Conservation (phyloP, 176 grass and related monocot genomes). For the Carex pumila region DNA sequence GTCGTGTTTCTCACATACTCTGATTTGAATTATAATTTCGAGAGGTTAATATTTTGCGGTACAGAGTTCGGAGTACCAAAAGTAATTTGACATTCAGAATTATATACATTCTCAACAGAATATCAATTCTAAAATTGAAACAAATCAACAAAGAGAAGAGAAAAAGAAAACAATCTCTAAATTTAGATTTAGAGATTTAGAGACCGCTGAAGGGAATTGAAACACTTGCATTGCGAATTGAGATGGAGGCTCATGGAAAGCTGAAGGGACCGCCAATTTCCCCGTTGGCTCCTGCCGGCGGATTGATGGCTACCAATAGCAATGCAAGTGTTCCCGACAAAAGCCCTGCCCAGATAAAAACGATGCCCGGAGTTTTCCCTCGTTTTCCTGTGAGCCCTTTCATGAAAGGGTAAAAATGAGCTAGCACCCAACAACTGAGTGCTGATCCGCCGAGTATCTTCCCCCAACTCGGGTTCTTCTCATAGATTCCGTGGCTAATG, state of each 20-base stretch:
- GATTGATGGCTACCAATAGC: slow-evolving; percentile 15
- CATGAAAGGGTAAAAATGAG: slow-evolving; percentile 18
- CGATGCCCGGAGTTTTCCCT: slow-evolving; percentile 15
- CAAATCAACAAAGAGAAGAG: background rate
- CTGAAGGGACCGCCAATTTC: slow-evolving; percentile 12
- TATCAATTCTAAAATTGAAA: background rate
- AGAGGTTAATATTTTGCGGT: too few relatives aligned
- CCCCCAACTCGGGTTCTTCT: background rate
- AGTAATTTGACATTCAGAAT: background rate
- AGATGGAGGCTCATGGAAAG: slow-evolving; percentile 17
- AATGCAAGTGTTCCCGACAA: slow-evolving; percentile 6
- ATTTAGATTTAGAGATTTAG: background rate
- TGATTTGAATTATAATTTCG: too few relatives aligned
- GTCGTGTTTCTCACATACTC: too few relatives aligned
- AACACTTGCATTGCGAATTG: too few relatives aligned
- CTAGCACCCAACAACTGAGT: slow-evolving; percentile 5
- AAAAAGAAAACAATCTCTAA: background rate
- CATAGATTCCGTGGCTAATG: slow-evolving; percentile 7
- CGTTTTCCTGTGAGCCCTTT: slow-evolving; percentile 9
- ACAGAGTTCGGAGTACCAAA: too few relatives aligned
- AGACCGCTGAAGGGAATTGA: too few relatives aligned
- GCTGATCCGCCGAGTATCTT: background rate
- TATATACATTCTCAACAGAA: background rate
- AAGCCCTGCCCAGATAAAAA: slow-evolving; percentile 17
- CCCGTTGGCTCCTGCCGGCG: background rate